Base-by-base conservation (phyloP, 1,284 basidiomycete genomes). In the Phellinidium pouzarii region DNA sequence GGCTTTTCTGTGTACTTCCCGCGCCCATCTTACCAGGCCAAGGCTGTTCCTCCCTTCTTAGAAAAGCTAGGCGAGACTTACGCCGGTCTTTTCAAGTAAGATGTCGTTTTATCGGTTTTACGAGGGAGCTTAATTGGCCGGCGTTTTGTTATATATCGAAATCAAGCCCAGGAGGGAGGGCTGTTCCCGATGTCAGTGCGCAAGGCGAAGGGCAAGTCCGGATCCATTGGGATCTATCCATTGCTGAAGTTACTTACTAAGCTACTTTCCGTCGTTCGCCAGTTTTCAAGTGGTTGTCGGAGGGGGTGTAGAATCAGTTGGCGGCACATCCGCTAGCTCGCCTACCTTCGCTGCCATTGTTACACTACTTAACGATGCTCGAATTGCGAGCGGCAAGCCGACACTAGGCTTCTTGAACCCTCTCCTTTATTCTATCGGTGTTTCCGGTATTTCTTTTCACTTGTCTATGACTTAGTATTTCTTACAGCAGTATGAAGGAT, bases 1-100 rank as follows among this genome's bases (percentile, higher is more conserved):
- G 76, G 77, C 17, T 79, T 78, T 64, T 74, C 71, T 38, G 70
- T 74, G 61, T 66, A 71, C 61, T 79, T 77, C 61, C 54, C 61
- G 14, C 53, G 55, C 0, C 73, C 75, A 1, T 54, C 50, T 17
- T 79, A 71, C 61, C 77, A 78, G 62, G 25, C 57, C 23, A n/a
- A 56, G 2, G 66, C 65, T 3, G 73, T 77, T 9, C 27, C 59
- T 2, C 53, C 60, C 9, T 79, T 70, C 60, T 45, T 71, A 23
- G 50, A 44, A 11, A 57, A 54, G 11, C 56, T 69, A n/a, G 66
- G 63, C 8, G 53, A 43, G 44, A 60, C 64, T 22, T 65, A 67
- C 54, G 49, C 61, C 20, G 67, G 66, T 20, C 25, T 62, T 41
- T 65, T 61, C 59, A 63, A 62, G 55, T 59, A 36, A 41, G 60